Conservation (phyloP, 345 rosid genomes). For the Gossypium turneri region DNA sequence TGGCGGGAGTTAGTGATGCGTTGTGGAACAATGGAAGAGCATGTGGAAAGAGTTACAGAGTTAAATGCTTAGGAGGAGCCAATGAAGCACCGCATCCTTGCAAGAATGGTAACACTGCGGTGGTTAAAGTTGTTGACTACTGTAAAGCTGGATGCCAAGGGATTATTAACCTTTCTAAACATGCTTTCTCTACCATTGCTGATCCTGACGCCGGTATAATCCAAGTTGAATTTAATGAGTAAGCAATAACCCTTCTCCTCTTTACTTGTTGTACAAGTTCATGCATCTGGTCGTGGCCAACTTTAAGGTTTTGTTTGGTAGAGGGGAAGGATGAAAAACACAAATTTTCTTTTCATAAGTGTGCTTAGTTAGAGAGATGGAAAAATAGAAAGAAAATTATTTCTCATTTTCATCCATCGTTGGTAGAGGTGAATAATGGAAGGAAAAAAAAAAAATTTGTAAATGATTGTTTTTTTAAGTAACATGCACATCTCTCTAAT, state of each 20-base stretch:
- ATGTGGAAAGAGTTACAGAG: constrained; percentile 38
- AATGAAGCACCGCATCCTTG: constrained; percentile 40
- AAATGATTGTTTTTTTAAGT: too few species aligned
- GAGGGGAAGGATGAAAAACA: too few species aligned
- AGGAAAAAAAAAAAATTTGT: too few species aligned
- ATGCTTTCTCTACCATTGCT: constrained; percentile 47
- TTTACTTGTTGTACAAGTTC: too few species aligned
- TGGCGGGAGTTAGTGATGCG: constrained; percentile 47
- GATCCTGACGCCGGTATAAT: constrained; percentile 40
- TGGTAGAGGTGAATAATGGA: too few species aligned
- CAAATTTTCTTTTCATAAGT: too few species aligned
- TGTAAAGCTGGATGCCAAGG: constrained; percentile 33
- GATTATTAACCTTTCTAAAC: constrained; percentile 37
- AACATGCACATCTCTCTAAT: too few species aligned
- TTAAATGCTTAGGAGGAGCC: constrained; percentile 35
- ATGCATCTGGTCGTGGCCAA: background rate
- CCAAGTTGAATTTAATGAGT: constrained; percentile 25
- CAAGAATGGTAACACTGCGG: constrained; percentile 27
- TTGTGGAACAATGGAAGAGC: constrained; percentile 42
- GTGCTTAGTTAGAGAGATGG: too few species aligned
- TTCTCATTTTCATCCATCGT: too few species aligned
- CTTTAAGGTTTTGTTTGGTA: too few species aligned
- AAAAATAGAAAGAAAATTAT: too few species aligned
- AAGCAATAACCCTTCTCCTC: background rate
- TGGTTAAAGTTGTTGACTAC: constrained; percentile 39